Base-by-base conservation (phyloP, 768 basidiomycete species). In the Lanmaoa pseudosensibilis region DNA sequence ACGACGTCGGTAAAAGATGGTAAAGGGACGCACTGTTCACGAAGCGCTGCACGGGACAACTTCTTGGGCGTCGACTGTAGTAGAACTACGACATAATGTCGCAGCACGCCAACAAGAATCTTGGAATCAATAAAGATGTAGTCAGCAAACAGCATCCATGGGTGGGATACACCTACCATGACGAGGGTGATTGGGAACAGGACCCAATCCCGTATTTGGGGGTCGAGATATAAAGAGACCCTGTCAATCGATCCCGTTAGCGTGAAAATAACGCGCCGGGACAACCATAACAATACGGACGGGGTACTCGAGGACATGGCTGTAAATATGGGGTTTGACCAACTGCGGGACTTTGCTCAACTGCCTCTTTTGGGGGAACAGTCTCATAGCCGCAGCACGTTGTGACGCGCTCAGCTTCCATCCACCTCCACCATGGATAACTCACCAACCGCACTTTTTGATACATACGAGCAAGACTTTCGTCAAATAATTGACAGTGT, bases 171-270 rank as follows among this genome's bases (percentile, higher is more conserved):
- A 75, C 83, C 65, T 60, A 92, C 95, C 94, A 97, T 97, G 69
- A 98, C 94, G 59, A 97, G 78, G 50, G 94, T 98, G 75, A 98
- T 97, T 51, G 95, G 95, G 75, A 98, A 94, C 56, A 98, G 75
- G 43, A 98, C 87, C 90, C 88, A 92, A 69, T 90, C 93, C 64
- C 94, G 85, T 72, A 98, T 98, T 74, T 94, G 92, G 41, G 94
- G 95, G 77, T 98, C 94, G 46, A 98, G 86, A 74, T 94, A 87
- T 30, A 87, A 70, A 21, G 83, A 81, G 30, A 74, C 70, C 61
- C 78, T 80, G 56, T 11, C 54, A 57, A 40, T 54, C 13, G 19
- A 38, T 8, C 13, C 5, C n/a, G 46, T 67, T n/a, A 65, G 62
- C 43, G 27, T 27, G 50, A 43, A 27, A 18, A 56, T 34, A 40